Evolutionary conservation across 176 grass and related monocot species (phyloP), one percentile per base, ranked within the genome.

Genomic region (Poa annua): DNA sequence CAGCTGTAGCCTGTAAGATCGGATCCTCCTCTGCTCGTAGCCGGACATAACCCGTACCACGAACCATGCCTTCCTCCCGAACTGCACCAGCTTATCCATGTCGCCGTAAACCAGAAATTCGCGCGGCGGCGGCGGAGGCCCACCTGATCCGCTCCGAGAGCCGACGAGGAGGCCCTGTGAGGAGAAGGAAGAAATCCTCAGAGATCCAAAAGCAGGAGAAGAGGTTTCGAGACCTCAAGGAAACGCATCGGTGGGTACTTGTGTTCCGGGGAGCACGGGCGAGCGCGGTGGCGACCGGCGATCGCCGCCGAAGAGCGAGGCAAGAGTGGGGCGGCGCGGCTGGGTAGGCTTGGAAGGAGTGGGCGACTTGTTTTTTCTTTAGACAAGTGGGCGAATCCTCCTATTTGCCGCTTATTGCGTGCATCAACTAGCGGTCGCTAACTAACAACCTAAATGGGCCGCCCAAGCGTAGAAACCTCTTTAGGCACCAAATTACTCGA

Each of bases 21-120:
- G 85, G 80, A 97, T 97, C 89, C 84, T 91, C 88, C 90, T 92
- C 87, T 97, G 92, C 86, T 94, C 95, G 33, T 93, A 92, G 33
- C 92, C 95, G 9, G 92, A 88, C 39, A 97, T 78, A 57, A 97
- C 92, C 76, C 86, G 88, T n/a, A 88, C 88, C 71, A 92, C 7
- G 84, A 97, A 97, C 95, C 95, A 97, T 14, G 84, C 92, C 80
- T 89, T 97, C 82, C 82, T 89, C 68, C 92, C 90, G 86, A 94
- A 92, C 24, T 94, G 71, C 69, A 89, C 35, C 71, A 94, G 86
- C 86, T 88, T 97, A 75, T 94, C 89, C 95, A 97, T 97, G 66
- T 54, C 61, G 0, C 33, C 32, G 8, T 22, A 11, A 53, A 72
- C 17, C 8, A 20, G 39, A 9, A 49, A 55, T 11, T 20, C 59